Evolutionary conservation across 1,284 basidiomycete genomes (phyloP).

Genomic region (Schizopora paradoxa): DNA sequence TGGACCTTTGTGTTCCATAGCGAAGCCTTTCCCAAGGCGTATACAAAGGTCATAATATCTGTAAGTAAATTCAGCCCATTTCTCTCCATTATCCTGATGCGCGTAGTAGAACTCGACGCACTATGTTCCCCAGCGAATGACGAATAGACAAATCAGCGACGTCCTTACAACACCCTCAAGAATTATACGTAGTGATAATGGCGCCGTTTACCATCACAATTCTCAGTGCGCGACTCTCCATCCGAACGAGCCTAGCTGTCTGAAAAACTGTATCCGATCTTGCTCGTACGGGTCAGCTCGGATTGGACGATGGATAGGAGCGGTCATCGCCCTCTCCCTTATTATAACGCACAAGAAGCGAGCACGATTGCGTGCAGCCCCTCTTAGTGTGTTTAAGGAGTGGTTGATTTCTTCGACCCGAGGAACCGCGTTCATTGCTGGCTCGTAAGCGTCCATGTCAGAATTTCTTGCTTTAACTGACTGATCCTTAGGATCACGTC

Average conservation of each 20-base stretch:
- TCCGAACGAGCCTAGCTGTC: constrained; percentile 16
- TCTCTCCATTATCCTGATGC: not conserved
- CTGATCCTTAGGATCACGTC: constrained; percentile 14
- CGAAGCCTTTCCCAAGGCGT: constrained; percentile 12
- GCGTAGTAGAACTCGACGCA: constrained; percentile 13
- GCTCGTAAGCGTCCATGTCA: constrained; percentile 5
- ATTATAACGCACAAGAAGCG: not conserved
- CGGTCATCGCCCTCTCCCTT: constrained; percentile 9
- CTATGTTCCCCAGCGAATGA: constrained; percentile 3
- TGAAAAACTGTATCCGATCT: constrained; percentile 14
- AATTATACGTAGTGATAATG: not conserved
- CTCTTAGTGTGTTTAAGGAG: constrained; percentile 2
- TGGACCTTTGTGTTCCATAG: constrained; percentile 19
- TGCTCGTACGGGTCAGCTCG: constrained; percentile 9
- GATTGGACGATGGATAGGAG: constrained; percentile 14
- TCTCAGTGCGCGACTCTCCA: constrained; percentile 14
- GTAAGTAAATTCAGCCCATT: constrained; percentile 5
- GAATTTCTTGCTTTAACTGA: not conserved
- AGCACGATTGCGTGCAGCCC: constrained; percentile 2
- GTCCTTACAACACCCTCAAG: constrained; percentile 5
- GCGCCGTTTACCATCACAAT: constrained; percentile 5
- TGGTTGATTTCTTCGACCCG: constrained; percentile 15
- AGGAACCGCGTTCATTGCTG: constrained; percentile 17
- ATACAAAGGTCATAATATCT: constrained; percentile 16
- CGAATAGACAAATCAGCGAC: constrained; percentile 8